Evolutionary conservation across 1,284 basidiomycete genomes (phyloP).

Genomic region (Polyporus tsugae): DNA sequence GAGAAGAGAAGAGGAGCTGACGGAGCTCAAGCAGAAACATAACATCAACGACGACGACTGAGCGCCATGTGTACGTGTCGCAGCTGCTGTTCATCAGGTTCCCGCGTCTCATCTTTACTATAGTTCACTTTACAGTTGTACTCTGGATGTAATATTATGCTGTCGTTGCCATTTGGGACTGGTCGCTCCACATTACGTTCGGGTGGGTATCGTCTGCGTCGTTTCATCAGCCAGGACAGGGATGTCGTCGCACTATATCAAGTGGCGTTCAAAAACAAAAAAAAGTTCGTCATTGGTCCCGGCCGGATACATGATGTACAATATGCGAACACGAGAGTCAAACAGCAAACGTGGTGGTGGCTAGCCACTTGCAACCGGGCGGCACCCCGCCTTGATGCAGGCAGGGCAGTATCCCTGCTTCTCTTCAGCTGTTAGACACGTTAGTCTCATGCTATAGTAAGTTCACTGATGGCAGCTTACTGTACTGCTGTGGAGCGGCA

Average conservation of each 20-base stretch:
- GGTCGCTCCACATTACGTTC: background rate
- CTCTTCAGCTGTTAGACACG: constrained; percentile 49
- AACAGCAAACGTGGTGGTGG: background rate
- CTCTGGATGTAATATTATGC: constrained; percentile 22
- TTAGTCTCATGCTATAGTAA: background rate
- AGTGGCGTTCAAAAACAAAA: constrained; percentile 5
- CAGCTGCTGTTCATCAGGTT: background rate
- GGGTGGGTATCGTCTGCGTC: background rate
- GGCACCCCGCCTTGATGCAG: constrained; percentile 33
- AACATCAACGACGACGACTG: constrained; percentile 76
- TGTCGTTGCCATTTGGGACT: constrained; percentile 13
- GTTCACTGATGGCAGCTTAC: constrained; percentile 42
- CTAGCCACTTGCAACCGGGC: constrained; percentile 5
- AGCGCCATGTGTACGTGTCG: constrained; percentile 32
- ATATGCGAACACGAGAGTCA: background rate
- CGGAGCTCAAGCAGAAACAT: constrained; percentile 87
- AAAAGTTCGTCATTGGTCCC: background rate
- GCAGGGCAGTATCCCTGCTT: constrained; percentile 55
- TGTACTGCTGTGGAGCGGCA: constrained; percentile 74
- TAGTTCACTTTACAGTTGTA: constrained; percentile 20
- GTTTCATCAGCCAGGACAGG: background rate
- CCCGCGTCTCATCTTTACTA: background rate
- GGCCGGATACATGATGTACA: constrained; percentile 8
- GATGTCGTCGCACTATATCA: background rate
- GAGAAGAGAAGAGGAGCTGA: constrained; percentile 90